These are phyloP conservation scores for Paxillus rubicundulus DNA, from an alignment of 768 basidiomycete genomes.

Conservation along the genomic window DNA sequence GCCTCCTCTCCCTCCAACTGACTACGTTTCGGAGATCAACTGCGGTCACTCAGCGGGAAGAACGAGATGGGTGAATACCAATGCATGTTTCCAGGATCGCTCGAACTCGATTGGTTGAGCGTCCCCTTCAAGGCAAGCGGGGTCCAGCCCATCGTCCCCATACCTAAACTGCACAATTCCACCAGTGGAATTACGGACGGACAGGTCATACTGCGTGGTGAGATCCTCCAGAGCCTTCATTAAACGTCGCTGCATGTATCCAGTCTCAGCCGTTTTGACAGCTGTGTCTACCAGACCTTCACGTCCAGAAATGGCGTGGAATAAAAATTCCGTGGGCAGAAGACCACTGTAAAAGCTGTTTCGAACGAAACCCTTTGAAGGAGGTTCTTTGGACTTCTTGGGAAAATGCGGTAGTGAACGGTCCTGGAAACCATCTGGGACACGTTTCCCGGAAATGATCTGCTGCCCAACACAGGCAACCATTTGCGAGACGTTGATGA, in stretches of 20 bases:
- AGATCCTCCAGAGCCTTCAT: conserved; percentile 99
- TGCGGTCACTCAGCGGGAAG: conserved; percentile 1
- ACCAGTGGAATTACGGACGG: conserved; percentile 91
- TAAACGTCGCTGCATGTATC: conserved; percentile 97
- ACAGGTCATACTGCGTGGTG: conserved; percentile 92
- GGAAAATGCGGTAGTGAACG: conserved; percentile 98
- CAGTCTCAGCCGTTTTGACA: conserved; percentile 99
- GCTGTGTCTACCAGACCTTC: conserved; percentile 99
- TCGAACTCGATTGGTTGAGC: conserved; percentile 89
- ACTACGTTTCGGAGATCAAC: conserved; percentile 39
- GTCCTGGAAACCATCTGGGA: conserved; percentile 98
- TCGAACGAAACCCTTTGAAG: conserved; percentile 96
- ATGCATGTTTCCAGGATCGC: conserved; percentile 83
- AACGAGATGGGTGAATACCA: conserved; percentile 41
- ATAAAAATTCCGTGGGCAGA: conserved; percentile 91
- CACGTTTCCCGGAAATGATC: conserved; percentile 96
- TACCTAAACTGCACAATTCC: conserved; percentile 97
- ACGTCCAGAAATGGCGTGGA: conserved; percentile 98
- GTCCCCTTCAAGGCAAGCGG: conserved; percentile 94
- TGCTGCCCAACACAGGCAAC: conserved; percentile 99
- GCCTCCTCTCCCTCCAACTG: conserved; percentile 56
- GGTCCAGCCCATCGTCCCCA: conserved; percentile 96
- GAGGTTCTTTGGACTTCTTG: conserved; percentile 94
- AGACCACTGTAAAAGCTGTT: conserved; percentile 96
- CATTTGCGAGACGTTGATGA: conserved; percentile 99